phyloP scores from a whole-genome alignment of 129 eudicot genomes.

The Pulicaria dysenterica region DNA sequence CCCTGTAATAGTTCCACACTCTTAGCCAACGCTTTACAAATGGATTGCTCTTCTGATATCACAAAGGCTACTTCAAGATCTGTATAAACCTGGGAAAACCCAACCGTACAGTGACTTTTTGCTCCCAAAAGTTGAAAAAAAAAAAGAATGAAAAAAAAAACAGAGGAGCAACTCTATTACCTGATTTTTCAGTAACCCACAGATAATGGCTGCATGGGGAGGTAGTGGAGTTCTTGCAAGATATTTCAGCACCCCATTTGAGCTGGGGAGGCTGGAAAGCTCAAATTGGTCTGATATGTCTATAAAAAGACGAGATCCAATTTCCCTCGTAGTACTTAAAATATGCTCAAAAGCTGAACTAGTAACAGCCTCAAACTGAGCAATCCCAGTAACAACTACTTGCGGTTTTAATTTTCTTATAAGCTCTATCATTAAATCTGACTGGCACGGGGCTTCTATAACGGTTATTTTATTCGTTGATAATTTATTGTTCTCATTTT shows the following conservation, averaged over 20 bases:
- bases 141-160: not conserved
- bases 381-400: conserved; percentile 94
- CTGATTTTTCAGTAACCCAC: conserved; percentile 88
- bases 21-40: conserved; percentile 72
- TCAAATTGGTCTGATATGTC: conserved; percentile 98
- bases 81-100: conserved; percentile 65
- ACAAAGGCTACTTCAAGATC: conserved; percentile 99
- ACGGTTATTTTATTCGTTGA: conserved; percentile 66
- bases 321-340: conserved; percentile 67
- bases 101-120: too few relatives aligned
- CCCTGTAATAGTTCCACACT: conserved; percentile 92
- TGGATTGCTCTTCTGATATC: conserved; percentile 80
- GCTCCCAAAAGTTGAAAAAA: too few relatives aligned
- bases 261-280: conserved; percentile 91
- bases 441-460: conserved; percentile 94
- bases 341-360: conserved; percentile 91
- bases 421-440: conserved; percentile 91
- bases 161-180: conserved; percentile 25
- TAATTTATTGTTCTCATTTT: conserved; percentile 36
- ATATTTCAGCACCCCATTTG: conserved; percentile 90
- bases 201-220: conserved; percentile 85
- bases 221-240: conserved; percentile 84
- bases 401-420: conserved; percentile 91
- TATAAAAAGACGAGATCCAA: conserved; percentile 85
- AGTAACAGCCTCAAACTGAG: conserved; percentile 85